A percentile compares a stretch with the other conserved stretches of the same genome.
Conservation (phyloP, 106 monocot genomes). For the Dioscorea dumetorum region DNA sequence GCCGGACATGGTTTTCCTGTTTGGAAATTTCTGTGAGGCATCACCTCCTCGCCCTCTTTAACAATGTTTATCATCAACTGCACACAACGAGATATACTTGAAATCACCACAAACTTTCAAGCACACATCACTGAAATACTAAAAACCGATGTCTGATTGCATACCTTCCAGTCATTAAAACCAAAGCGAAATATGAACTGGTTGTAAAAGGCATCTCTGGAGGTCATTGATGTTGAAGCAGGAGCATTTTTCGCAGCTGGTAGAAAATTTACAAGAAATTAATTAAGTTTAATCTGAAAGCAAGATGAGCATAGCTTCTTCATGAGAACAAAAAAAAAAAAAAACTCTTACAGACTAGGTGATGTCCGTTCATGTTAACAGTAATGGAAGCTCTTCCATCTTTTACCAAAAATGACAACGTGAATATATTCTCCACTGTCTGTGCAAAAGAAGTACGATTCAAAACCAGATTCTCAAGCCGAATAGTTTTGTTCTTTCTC, state of each 20-base stretch:
- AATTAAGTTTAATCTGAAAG: not conserved
- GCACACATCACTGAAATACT: not conserved
- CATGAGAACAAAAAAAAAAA: not conserved
- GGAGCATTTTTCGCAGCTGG: slow-evolving; percentile 84
- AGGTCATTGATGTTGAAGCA: slow-evolving; percentile 43
- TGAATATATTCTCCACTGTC: slow-evolving; percentile 79
- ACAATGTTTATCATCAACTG: slow-evolving; percentile 54
- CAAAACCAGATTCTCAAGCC: slow-evolving; percentile 51
- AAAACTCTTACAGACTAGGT: slow-evolving; percentile 48
- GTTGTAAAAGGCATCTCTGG: slow-evolving; percentile 58
- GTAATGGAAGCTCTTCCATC: slow-evolving; percentile 64
- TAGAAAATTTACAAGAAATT: not conserved
- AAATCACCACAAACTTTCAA: not conserved
- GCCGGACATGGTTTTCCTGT: slow-evolving; percentile 1
- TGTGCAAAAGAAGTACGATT: slow-evolving; percentile 69
- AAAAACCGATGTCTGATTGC: not conserved
- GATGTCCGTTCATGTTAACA: slow-evolving; percentile 30
- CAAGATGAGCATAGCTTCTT: not conserved
- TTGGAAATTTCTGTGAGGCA: slow-evolving; percentile 42
- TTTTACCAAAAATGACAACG: slow-evolving; percentile 74
- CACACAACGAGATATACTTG: not conserved
- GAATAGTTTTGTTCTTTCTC: slow-evolving; percentile 32
- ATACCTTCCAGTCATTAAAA: slow-evolving; percentile 92
- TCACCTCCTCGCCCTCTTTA: slow-evolving; percentile 45
- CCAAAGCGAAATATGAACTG: slow-evolving; percentile 94